Conservation (phyloP, 352 stramenopile genomes). For the Pythium phragmitis region DNA sequence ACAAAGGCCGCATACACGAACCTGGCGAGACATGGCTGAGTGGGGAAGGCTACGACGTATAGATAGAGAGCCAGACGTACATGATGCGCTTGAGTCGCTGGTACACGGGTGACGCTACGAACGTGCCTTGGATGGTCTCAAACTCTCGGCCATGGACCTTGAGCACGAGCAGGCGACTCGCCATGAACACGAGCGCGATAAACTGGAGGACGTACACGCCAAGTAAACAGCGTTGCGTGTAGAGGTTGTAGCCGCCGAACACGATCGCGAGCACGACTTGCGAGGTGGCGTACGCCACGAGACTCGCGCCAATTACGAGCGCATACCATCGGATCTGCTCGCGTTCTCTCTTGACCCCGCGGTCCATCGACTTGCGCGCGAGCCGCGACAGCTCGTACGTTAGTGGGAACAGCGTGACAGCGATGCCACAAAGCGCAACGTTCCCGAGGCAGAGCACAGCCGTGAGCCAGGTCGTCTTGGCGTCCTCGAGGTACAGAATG, state of each 20-base stretch:
- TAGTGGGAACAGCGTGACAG: slow-evolving; percentile 51
- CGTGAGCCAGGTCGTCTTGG: slow-evolving; percentile 32
- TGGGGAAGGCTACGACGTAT: too few relatives aligned
- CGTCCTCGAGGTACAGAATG: slow-evolving; percentile 25
- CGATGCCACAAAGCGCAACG: slow-evolving; percentile 45
- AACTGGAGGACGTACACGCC: slow-evolving; percentile 50
- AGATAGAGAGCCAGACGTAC: slow-evolving; percentile 22
- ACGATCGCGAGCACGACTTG: slow-evolving; percentile 35
- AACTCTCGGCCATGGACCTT: slow-evolving; percentile 56
- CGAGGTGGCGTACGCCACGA: slow-evolving; percentile 32
- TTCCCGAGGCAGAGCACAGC: slow-evolving; percentile 45
- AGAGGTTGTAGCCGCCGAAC: slow-evolving; percentile 47
- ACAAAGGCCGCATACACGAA: slow-evolving; percentile 62
- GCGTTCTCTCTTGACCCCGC: slow-evolving; percentile 42
- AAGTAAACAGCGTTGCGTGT: slow-evolving; percentile 42
- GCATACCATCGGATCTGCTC: slow-evolving; percentile 43
- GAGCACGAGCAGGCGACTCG: slow-evolving; percentile 38
- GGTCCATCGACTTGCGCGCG: slow-evolving; percentile 60
- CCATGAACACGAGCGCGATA: slow-evolving; percentile 53
- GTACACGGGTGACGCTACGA: slow-evolving; percentile 68
- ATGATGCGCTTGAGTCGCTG: slow-evolving; percentile 68
- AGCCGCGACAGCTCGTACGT: slow-evolving; percentile 63
- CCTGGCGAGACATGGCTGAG: slow-evolving; percentile 10
- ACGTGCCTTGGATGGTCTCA: slow-evolving; percentile 63
- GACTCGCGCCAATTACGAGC: slow-evolving; percentile 21